A percentile compares a stretch with the other conserved stretches of the same genome.
Conservation (phyloP, 2,329 filamentous ascomycete species). For the Curvularia lunata region DNA sequence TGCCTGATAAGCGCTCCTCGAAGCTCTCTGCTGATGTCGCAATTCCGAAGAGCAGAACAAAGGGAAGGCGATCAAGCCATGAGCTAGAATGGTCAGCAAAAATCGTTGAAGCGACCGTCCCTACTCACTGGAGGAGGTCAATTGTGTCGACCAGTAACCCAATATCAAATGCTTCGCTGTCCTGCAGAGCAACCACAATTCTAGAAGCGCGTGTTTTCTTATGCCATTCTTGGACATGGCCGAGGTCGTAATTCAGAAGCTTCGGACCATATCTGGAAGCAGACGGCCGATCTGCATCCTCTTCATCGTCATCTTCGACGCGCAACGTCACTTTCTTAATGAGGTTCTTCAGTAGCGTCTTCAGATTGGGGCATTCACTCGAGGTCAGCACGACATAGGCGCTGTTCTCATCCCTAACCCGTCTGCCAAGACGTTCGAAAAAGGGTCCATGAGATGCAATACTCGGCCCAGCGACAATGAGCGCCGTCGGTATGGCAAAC, state of each 20-base stretch:
- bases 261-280: slow-evolving; percentile 61
- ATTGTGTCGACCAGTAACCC: slow-evolving; percentile 74
- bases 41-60: slow-evolving; percentile 78
- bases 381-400: slow-evolving; percentile 72
- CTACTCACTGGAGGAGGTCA: slow-evolving; percentile 67
- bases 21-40: slow-evolving; percentile 83
- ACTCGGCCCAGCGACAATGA: slow-evolving; percentile 79
- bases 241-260: slow-evolving; percentile 79
- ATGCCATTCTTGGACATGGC: slow-evolving; percentile 69
- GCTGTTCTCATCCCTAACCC: slow-evolving; percentile 53
- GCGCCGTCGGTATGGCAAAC: slow-evolving; percentile 68
- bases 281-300: slow-evolving; percentile 26
- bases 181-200: slow-evolving; percentile 76
- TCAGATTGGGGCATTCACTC: slow-evolving; percentile 74
- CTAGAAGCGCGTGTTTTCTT: slow-evolving; percentile 61
- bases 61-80: slow-evolving; percentile 78
- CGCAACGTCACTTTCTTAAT: slow-evolving; percentile 69
- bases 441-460: slow-evolving; percentile 76
- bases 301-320: slow-evolving; percentile 63
- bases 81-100: slow-evolving; percentile 52
- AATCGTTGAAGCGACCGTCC: neutral
- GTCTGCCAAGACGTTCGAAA: slow-evolving; percentile 69
- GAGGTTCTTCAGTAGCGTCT: slow-evolving; percentile 73
- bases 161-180: slow-evolving; percentile 82
- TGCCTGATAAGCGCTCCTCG: slow-evolving; percentile 73